Evolutionary conservation across 306 rosid species (phyloP).

Genomic region (Luffa acutangula): DNA sequence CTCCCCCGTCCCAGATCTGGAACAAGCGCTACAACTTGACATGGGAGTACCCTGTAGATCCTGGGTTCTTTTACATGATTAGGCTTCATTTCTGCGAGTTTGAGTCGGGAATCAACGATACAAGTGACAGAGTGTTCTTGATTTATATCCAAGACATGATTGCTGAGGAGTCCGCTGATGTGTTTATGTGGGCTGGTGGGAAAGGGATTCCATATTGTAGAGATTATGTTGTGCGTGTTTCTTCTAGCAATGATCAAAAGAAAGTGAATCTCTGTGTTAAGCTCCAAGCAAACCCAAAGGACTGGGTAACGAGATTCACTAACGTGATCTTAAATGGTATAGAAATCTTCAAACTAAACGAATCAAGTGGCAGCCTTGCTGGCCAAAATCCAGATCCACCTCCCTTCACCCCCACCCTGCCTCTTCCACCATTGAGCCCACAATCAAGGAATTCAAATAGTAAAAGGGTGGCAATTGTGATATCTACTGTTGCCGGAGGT

Average conservation of each 20-base stretch:
- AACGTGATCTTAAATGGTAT: slow-evolving; percentile 33
- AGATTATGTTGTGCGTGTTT: background rate
- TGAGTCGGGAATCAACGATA: fast-evolving
- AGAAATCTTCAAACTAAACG: slow-evolving; percentile 36
- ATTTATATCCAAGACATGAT: background rate
- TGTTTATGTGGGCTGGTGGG: background rate
- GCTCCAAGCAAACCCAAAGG: background rate
- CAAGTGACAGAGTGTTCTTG: background rate
- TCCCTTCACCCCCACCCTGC: background rate
- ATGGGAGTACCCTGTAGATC: background rate
- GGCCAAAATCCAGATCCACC: slow-evolving; percentile 27
- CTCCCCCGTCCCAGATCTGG: no score
- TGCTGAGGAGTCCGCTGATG: background rate
- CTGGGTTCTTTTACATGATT: background rate
- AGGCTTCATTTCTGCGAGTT: slow-evolving; percentile 17
- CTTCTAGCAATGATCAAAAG: no score
- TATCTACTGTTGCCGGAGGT: slow-evolving; percentile 8
- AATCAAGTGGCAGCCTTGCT: slow-evolving; percentile 8
- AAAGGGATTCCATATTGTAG: background rate
- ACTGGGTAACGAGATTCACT: fast-evolving
- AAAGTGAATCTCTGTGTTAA: no score
- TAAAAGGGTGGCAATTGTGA: background rate
- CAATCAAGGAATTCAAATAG: fast-evolving
- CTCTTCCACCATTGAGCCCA: background rate
- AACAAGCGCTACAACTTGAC: no score